phyloP scores from a whole-genome alignment of 228 moss, liverwort and hornwort genomes.

The Sphagnum fallax region DNA sequence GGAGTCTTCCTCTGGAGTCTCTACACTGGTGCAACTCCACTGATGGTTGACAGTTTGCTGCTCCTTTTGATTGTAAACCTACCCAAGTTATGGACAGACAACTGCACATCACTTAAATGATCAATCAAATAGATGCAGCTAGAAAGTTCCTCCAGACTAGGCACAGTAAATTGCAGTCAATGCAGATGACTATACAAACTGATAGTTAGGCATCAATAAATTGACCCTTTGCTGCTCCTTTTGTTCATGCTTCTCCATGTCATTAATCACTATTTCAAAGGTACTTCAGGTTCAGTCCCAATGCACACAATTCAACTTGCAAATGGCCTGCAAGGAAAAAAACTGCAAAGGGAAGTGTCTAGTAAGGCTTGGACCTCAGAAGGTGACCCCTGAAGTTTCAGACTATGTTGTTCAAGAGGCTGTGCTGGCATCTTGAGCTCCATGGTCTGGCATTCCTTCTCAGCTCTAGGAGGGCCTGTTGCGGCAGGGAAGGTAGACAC shows the following conservation, averaged over 20 bases:
- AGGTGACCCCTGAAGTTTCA: slow-evolving; percentile 4
- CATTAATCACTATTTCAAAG: not conserved
- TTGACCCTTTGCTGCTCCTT: too few species aligned
- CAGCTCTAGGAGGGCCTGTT: slow-evolving; percentile 4
- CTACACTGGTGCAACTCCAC: slow-evolving; percentile 15
- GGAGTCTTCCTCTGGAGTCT: slow-evolving; percentile 11
- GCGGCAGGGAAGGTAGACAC: not conserved
- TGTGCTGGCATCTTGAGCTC: slow-evolving; percentile 10
- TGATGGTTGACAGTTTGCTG: slow-evolving; percentile 20
- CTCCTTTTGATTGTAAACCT: too few species aligned
- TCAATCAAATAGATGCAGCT: too few species aligned
- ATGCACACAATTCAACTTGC: not conserved
- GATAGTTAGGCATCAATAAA: too few species aligned
- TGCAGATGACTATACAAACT: slow-evolving; percentile 1
- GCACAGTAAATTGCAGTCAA: not conserved
- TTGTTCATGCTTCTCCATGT: too few species aligned
- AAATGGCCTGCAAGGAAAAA: not conserved
- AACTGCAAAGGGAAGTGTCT: not conserved
- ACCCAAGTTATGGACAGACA: too few species aligned
- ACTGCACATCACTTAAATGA: too few species aligned
- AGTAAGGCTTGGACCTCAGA: slow-evolving; percentile 15
- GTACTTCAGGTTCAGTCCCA: not conserved
- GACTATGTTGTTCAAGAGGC: slow-evolving; percentile 1
- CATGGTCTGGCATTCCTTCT: slow-evolving; percentile 26
- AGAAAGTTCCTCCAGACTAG: not conserved